phyloP scores from a whole-genome alignment of 352 stramenopile species.

The Pilasporangium apinafurcum region DNA sequence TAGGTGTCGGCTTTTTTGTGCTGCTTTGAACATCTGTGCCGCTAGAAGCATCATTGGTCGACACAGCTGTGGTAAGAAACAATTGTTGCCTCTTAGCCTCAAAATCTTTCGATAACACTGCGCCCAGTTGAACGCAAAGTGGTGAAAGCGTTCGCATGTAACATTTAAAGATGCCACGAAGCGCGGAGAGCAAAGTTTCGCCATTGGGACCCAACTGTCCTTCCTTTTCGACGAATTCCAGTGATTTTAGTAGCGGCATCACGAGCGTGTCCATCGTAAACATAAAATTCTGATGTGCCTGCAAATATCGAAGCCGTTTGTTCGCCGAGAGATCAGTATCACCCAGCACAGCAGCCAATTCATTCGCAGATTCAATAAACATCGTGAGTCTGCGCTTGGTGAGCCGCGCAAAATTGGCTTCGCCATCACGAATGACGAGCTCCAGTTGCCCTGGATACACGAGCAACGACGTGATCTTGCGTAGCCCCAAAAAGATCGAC shows the following conservation, averaged over 20 bases:
- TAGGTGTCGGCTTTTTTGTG: constrained; percentile 2
- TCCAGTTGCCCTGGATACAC: constrained; percentile 69
- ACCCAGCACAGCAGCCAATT: constrained; percentile 34
- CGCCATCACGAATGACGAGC: constrained; percentile 74
- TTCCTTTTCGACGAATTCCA: constrained; percentile 49
- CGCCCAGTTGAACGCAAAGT: constrained; percentile 33
- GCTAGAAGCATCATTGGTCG: constrained; percentile 1
- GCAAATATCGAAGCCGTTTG: constrained; percentile 41
- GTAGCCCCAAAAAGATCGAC: constrained; percentile 21
- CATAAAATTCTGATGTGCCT: constrained; percentile 59
- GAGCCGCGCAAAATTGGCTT: constrained; percentile 69
- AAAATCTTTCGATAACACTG: constrained; percentile 38
- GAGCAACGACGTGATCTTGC: constrained; percentile 48
- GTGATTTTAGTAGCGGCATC: constrained; percentile 40
- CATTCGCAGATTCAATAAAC: constrained; percentile 48
- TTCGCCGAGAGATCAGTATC: constrained; percentile 12
- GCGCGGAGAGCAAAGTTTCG: constrained; percentile 23
- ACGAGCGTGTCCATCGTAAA: constrained; percentile 66
- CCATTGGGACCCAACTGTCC: constrained; percentile 35
- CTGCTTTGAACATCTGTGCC: neutral
- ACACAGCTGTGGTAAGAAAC: constrained; percentile 17
- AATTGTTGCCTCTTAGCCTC: constrained; percentile 37
- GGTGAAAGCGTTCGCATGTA: constrained; percentile 21
- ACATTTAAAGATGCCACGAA: constrained; percentile 34
- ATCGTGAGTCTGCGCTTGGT: constrained; percentile 65